A percentile compares a stretch with the other conserved stretches of the same genome.
phyloP scores from a whole-genome alignment of 2,329 filamentous ascomycete genomes.

The Colletotrichum abscissum region DNA sequence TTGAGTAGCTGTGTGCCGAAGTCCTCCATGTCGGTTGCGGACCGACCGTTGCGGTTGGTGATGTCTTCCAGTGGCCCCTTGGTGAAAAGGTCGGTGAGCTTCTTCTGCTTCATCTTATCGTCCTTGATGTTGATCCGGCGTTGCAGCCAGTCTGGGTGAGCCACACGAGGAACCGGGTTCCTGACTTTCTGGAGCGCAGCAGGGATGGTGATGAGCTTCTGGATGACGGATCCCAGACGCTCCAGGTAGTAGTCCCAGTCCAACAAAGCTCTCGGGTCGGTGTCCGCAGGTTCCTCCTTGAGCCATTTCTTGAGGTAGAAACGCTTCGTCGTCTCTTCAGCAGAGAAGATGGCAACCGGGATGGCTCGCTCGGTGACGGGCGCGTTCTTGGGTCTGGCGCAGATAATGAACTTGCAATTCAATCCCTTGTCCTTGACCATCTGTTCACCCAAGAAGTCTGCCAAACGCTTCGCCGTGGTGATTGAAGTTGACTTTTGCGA shows the following conservation, averaged over 20 bases:
- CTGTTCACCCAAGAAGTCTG: slow-evolving; percentile 95
- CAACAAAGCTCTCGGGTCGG: slow-evolving; percentile 88
- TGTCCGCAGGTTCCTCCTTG: slow-evolving; percentile 89
- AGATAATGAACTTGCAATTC: slow-evolving; percentile 99
- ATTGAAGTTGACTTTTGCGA: slow-evolving; percentile 98
- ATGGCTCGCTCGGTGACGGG: slow-evolving; percentile 95
- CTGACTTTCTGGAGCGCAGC: slow-evolving; percentile 94
- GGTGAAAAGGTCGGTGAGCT: slow-evolving; percentile 92
- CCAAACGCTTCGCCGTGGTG: slow-evolving; percentile 92
- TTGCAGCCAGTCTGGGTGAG: slow-evolving; percentile 97
- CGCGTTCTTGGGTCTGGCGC: slow-evolving; percentile 83
- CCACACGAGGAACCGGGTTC: slow-evolving; percentile 93
- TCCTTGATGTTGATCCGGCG: slow-evolving; percentile 94
- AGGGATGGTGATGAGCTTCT: slow-evolving; percentile 98
- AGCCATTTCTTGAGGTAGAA: slow-evolving; percentile 95
- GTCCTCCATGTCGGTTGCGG: slow-evolving; percentile 81
- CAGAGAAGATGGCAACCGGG: slow-evolving; percentile 96
- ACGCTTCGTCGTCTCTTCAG: slow-evolving; percentile 87
- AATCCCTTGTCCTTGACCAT: slow-evolving; percentile 99
- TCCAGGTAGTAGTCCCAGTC: slow-evolving; percentile 99
- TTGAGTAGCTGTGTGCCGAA: slow-evolving; percentile 77
- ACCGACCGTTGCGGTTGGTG: slow-evolving; percentile 69
- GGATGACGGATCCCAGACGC: slow-evolving; percentile 94
- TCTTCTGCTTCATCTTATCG: slow-evolving; percentile 98
- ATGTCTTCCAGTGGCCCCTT: slow-evolving; percentile 81